phyloP scores from a whole-genome alignment of 1,139 yeast species.

The Geotrichum reessii region DNA sequence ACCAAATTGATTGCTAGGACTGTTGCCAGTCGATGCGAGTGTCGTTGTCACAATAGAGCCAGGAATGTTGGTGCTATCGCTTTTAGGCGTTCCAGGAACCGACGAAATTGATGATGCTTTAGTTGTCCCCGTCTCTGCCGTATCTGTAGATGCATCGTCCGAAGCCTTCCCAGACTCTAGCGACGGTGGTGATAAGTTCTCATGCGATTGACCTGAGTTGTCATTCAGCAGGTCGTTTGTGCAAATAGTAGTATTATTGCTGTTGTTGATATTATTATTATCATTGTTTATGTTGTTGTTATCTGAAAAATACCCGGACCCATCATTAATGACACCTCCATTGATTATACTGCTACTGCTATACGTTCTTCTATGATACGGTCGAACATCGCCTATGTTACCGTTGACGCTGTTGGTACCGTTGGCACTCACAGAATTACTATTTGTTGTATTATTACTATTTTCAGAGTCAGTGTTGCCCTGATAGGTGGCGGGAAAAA shows the following conservation, averaged over 20 bases:
- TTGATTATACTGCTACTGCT: conserved; percentile 13
- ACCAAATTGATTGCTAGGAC: conserved; percentile 1
- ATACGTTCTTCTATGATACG: conserved; percentile 17
- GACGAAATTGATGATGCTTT: neutral
- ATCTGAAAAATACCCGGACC: conserved; percentile 1
- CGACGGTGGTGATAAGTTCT: neutral
- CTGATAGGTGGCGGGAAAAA: conserved; percentile 1
- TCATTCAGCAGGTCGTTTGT: neutral
- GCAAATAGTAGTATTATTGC: neutral
- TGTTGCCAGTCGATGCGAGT: conserved; percentile 1
- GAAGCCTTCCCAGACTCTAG: neutral
- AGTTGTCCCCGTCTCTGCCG: neutral
- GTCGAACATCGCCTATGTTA: conserved; percentile 6
- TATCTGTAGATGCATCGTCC: conserved; percentile 1
- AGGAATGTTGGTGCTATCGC: neutral
- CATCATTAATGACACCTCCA: conserved; percentile 16
- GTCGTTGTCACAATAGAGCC: conserved; percentile 2
- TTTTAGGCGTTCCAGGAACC: neutral
- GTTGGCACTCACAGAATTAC: neutral
- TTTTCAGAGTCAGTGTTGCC: conserved; percentile 2
- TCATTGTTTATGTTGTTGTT: conserved; percentile 1
- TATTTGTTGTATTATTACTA: neutral
- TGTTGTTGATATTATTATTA: neutral
- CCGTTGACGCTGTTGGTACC: neutral
- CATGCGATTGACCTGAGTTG: neutral